Evolutionary conservation across 2,329 filamentous ascomycete species (phyloP), one percentile per base, ranked within the genome.

Genomic region (Aspergillus glaucus): DNA sequence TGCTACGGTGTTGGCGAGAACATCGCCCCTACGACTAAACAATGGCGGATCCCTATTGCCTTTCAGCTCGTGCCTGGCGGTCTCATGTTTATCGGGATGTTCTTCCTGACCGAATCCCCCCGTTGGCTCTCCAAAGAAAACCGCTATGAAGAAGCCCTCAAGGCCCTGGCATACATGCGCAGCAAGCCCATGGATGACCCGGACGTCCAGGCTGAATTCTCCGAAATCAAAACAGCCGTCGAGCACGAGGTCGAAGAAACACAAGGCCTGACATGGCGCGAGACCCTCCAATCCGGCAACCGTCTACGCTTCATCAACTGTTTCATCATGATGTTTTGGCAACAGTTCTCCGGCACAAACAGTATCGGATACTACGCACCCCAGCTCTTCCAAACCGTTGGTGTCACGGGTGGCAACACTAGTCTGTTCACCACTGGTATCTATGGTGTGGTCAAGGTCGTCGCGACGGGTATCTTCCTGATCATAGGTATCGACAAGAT

Each of bases 81-180:
- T 0, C 55, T 79, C n/a, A 71, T 80, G 45, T 57, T 80, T 8
- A 55, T 69, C 3, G 76, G 76, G 0, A 68, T 79, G 12, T 56
- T 76, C 41, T 78, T 78, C 61, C 68, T 77, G 42, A 77, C 76
- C 46, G 77, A 79, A 50, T 75, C 71, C 2, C 75, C 77, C 1
- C 72, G 77, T 15, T 79, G 75, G 75, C 68, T 79, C n/a, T 72
- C 76, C n/a, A 73, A 75, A 55, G 74, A 78, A 63, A 73, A 73
- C 47, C 69, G 71, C 2, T 61, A 72, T 15, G 62, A 70, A 4
- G 72, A 75, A 17, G 77, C 76, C 1, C 66, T 65, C 7, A 50
- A 55, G 9, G 64, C 66, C 0, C 58, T 72, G 1, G 61, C 65
- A 8, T 68, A 68, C 48, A 69, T 71, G 46, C 64, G 66, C 4